Percentiles rank a stretch among this genome's conserved stretches.
phyloP scores from a whole-genome alignment of 1,284 basidiomycete genomes.

The Pseudozyma sp. region DNA sequence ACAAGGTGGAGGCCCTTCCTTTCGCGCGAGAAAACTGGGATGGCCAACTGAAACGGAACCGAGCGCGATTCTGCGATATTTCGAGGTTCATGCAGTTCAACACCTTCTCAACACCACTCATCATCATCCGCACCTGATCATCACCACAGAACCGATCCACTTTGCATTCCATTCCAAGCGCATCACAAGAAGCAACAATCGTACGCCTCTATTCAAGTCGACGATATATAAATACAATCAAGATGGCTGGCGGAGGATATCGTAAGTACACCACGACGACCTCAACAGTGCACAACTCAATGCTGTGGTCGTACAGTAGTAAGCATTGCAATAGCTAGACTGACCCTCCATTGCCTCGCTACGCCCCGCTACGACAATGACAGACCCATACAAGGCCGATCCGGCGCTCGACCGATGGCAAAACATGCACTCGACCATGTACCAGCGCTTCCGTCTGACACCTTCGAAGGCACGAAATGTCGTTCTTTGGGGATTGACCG shows the following conservation, averaged over 20 bases:
- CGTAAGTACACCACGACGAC: conserved; percentile 37
- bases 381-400: conserved; percentile 64
- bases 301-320: too few species aligned
- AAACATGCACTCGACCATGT: conserved; percentile 66
- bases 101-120: conserved; percentile 5
- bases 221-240: conserved; percentile 11
- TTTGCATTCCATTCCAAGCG: not conserved
- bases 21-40: conserved; percentile 22
- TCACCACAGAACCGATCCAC: not conserved
- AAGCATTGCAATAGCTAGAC: too few species aligned
- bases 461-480: conserved; percentile 47
- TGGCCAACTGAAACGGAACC: conserved; percentile 19
- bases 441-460: conserved; percentile 63
- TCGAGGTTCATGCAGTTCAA: conserved; percentile 14
- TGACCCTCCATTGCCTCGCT: too few species aligned
- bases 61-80: conserved; percentile 24
- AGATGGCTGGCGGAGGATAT: conserved; percentile 62
- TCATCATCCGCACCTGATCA: conserved; percentile 1
- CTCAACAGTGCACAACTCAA: too few species aligned
- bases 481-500: conserved; percentile 53
- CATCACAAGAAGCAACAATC: not conserved
- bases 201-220: not conserved
- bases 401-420: conserved; percentile 65
- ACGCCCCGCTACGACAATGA: too few species aligned
- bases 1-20: conserved; percentile 21